Evolutionary conservation across 768 basidiomycete species (phyloP).

Genomic region (Lentinula aciculospora): DNA sequence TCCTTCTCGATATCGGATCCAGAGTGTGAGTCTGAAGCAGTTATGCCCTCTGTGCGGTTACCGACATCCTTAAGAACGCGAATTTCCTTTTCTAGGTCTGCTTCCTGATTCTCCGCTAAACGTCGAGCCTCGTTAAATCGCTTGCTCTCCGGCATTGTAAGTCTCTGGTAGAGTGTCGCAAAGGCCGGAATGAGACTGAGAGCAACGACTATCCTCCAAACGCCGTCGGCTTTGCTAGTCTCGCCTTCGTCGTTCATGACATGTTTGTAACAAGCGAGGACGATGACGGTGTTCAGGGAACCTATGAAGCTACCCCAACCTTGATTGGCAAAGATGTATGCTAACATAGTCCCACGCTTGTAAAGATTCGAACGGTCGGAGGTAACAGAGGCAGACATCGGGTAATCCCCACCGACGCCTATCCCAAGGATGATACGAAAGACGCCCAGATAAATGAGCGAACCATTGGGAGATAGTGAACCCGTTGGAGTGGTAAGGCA

Average conservation of each 20-base stretch:
- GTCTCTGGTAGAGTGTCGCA: slow-evolving; percentile 68
- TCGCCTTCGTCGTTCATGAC: slow-evolving; percentile 56
- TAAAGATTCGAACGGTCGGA: slow-evolving; percentile 61
- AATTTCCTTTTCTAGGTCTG: slow-evolving; percentile 20
- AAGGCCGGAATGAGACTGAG: slow-evolving; percentile 72
- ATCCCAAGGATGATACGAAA: slow-evolving; percentile 73
- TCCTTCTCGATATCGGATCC: slow-evolving; percentile 13
- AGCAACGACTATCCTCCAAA: slow-evolving; percentile 74
- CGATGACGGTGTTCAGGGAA: slow-evolving; percentile 55
- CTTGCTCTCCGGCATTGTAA: slow-evolving; percentile 66
- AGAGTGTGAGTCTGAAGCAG: background rate
- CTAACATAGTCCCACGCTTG: slow-evolving; percentile 68
- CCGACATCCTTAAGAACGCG: slow-evolving; percentile 26
- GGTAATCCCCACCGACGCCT: slow-evolving; percentile 58
- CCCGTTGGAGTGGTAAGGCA: slow-evolving; percentile 63
- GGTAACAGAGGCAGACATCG: slow-evolving; percentile 67
- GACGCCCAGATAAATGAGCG: slow-evolving; percentile 57
- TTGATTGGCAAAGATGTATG: slow-evolving; percentile 73
- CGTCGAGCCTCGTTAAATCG: slow-evolving; percentile 41
- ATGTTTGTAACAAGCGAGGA: slow-evolving; percentile 56
- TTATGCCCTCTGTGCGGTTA: background rate
- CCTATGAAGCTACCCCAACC: slow-evolving; percentile 74
- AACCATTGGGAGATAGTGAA: slow-evolving; percentile 40
- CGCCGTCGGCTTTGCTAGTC: slow-evolving; percentile 49
- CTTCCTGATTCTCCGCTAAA: slow-evolving; percentile 22